Conservation (phyloP, 257 asterid genomes). For the Nicotiana noctiflora region DNA sequence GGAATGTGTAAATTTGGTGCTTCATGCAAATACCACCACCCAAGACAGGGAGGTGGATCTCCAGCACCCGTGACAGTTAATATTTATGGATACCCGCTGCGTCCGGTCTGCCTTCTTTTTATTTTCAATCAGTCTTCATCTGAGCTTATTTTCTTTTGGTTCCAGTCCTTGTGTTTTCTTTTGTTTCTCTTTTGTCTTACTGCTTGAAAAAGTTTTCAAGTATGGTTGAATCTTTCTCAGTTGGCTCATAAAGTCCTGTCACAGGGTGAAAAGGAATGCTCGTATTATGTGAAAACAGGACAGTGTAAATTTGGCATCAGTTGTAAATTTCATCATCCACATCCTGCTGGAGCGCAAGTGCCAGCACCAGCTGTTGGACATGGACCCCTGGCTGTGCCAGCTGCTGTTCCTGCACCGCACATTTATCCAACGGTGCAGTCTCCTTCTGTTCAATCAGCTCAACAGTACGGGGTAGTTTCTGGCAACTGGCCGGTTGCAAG, state of each 20-base stretch:
- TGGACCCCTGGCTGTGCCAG: constrained; percentile 45
- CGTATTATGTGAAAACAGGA: constrained; percentile 78
- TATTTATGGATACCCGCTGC: constrained; percentile 73
- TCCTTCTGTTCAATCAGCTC: constrained; percentile 71
- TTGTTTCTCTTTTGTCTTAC: constrained; percentile 3
- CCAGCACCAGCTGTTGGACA: constrained; percentile 46
- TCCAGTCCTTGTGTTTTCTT: constrained; percentile 13
- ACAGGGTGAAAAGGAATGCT: constrained; percentile 96
- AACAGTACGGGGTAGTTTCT: constrained; percentile 65
- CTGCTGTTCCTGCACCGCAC: constrained; percentile 44
- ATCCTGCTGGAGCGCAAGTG: constrained; percentile 60
- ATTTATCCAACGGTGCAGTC: constrained; percentile 53
- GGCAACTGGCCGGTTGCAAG: constrained; percentile 87
- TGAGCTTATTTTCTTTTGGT: not conserved
- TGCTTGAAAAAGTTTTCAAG: constrained; percentile 5
- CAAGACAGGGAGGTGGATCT: constrained; percentile 75
- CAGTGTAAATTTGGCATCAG: constrained; percentile 87
- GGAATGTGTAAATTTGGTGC: constrained; percentile 90
- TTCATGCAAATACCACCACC: constrained; percentile 96
- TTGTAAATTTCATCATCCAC: constrained; percentile 97
- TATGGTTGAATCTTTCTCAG: constrained; percentile 11
- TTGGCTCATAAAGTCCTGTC: constrained; percentile 20
- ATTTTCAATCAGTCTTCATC: not conserved
- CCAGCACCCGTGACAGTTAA: constrained; percentile 51
- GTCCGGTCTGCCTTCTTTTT: constrained; percentile 52